Evolutionary conservation across 148 eudicot genomes (phyloP), one percentile per base, ranked within the genome.

Genomic region (Diospyros lotus): DNA sequence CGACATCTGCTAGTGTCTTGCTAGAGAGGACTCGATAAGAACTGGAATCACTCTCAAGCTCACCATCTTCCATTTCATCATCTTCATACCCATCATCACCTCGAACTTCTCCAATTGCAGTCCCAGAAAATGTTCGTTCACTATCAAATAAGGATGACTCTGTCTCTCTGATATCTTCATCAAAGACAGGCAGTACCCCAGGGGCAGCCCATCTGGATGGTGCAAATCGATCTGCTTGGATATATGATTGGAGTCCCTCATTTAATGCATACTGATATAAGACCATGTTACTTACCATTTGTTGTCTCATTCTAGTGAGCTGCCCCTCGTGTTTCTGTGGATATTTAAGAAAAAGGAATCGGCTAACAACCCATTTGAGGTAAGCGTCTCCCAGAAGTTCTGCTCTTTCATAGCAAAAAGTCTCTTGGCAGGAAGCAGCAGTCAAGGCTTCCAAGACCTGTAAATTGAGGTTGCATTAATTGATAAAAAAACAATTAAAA

Each of bases 191-290:
- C 63, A 86, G 86, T 74, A 95, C 99, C 67, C 99, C 99, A 69
- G 99, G 99, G 71, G 99, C 97, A 84, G 99, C 90, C 99, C 99
- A 95, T 84, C 99, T 87, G 43, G 97, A 88, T 59, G 97, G 98
- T 66, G 99, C 88, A 85, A 95, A 95, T 42, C 99, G 88, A 78
- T 95, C 99, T 72, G 97, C 97, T 87, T 95, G 99, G 80, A 95
- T 92, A 82, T 85, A 95, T 6, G 96, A 89, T 73, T 95, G 97
- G 71, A 95, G 94, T 79, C 93, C 94, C 81, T 85, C 90, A 18
- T 83, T 81, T 70, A 95, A 76, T 58, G 99, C 97, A 80, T 73
- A 88, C 63, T 95, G 96, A 82, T 92, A 95, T 42, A 95, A 81
- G 58, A 95, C 86, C 87, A 92, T 84, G 87, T 95, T 95, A 79